phyloP scores from a whole-genome alignment of 2,329 filamentous ascomycete genomes.

The Stagonosporopsis tanaceti region DNA sequence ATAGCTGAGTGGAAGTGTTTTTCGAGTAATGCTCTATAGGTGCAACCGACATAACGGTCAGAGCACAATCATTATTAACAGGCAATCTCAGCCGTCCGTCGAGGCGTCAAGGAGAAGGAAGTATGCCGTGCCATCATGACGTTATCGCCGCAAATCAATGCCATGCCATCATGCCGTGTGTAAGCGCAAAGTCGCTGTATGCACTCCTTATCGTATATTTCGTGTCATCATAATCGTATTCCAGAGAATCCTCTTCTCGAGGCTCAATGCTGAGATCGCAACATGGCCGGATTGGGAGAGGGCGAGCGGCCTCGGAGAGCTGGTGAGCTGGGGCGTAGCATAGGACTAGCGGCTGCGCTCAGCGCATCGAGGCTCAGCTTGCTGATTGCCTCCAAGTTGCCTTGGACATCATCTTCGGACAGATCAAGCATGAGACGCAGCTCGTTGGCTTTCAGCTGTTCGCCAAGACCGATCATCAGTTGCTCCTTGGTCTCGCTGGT shows the following conservation, averaged over 20 bases:
- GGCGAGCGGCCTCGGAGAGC: conserved; percentile 46
- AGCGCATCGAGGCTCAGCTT: conserved; percentile 48
- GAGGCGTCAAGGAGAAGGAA: background rate
- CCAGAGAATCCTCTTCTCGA: background rate
- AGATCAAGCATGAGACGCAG: conserved; percentile 49
- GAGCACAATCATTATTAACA: background rate
- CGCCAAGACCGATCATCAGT: conserved; percentile 46
- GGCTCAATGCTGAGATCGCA: conserved; percentile 23
- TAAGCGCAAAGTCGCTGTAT: background rate
- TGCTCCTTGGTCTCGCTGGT: conserved; percentile 42
- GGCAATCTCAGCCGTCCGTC: background rate
- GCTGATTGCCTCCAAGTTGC: conserved; percentile 48
- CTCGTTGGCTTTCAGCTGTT: conserved; percentile 46
- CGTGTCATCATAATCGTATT: conserved; percentile 14
- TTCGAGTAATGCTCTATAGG: background rate
- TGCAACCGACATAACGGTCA: background rate
- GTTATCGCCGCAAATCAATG: background rate
- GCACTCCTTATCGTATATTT: conserved; percentile 5
- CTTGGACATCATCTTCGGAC: conserved; percentile 46
- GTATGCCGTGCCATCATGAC: background rate
- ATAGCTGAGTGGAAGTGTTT: background rate
- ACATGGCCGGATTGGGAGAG: conserved; percentile 41
- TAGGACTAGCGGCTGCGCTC: conserved; percentile 46
- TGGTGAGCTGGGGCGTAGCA: conserved; percentile 47
- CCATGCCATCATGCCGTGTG: conserved; percentile 5